These are phyloP conservation scores for Sarocladium brachiariae DNA, from an alignment of 2,329 filamentous ascomycete species.

Conservation along the genomic window DNA sequence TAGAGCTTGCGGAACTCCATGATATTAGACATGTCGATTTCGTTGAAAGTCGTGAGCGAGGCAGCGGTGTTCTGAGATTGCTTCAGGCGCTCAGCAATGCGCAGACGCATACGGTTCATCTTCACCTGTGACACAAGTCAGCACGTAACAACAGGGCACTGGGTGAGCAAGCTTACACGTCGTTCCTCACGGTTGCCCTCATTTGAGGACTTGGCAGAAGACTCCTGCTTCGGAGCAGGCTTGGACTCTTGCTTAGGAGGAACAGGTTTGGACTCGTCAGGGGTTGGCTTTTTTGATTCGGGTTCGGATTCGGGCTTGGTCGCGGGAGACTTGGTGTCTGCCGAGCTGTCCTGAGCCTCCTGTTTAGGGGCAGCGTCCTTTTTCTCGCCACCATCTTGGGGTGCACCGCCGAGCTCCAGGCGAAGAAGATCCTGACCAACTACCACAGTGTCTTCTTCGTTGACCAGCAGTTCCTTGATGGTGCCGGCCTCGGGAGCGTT, in stretches of 20 bases:
- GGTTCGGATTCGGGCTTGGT: conserved; percentile 32
- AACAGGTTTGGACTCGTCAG: conserved; percentile 28
- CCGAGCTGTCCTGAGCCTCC: conserved; percentile 17
- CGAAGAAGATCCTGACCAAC: conserved; percentile 89
- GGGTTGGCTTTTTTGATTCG: conserved; percentile 13
- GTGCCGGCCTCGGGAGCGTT: conserved; percentile 87
- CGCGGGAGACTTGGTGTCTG: conserved; percentile 12
- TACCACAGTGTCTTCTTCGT: conserved; percentile 89
- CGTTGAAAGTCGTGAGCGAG: conserved; percentile 96
- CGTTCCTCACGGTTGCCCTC: conserved; percentile 78
- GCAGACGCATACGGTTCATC: conserved; percentile 99
- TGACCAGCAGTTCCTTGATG: conserved; percentile 86
- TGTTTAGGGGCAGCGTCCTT: conserved; percentile 24
- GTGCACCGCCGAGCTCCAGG: conserved; percentile 68
- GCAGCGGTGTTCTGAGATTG: conserved; percentile 98
- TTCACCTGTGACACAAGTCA: conserved; percentile 63
- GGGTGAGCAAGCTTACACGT: conserved; percentile 47
- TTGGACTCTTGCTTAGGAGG: conserved; percentile 27
- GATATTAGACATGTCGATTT: conserved; percentile 96
- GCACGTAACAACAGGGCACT: not conserved
- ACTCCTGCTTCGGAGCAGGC: conserved; percentile 22
- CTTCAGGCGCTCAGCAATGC: conserved; percentile 96
- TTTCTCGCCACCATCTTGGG: conserved; percentile 27
- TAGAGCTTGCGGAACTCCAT: conserved; percentile 97
- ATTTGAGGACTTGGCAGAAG: conserved; percentile 23